Conservation (phyloP, 352 stramenopile species). For the Saprolegnia diclina region DNA sequence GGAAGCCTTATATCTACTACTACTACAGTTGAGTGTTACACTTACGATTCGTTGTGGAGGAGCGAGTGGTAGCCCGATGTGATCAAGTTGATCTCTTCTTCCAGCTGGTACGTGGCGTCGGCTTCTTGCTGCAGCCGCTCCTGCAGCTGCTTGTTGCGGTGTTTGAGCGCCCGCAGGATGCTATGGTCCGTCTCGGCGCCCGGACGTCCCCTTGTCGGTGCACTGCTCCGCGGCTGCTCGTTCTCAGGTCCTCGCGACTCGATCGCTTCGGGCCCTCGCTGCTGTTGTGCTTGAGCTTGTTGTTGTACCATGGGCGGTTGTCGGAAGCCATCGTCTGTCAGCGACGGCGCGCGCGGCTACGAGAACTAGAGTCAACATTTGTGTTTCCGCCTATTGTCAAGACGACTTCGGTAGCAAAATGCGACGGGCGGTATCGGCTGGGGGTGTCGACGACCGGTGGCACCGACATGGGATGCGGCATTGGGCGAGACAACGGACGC, state of each 20-base stretch:
- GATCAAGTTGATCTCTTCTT: constrained; percentile 67
- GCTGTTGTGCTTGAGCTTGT: background rate
- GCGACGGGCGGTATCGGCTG: no score
- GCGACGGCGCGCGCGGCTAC: no score
- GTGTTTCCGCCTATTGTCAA: no score
- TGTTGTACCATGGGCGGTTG: no score
- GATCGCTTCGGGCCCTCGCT: constrained; percentile 27
- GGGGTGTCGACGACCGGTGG: no score
- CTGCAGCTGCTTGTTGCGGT: constrained; percentile 68
- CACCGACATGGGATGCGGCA: no score
- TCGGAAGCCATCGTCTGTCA: no score
- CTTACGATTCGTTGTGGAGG: constrained; percentile 13
- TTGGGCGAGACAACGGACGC: no score
- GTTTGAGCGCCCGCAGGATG: constrained; percentile 64
- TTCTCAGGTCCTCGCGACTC: background rate
- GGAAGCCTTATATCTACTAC: background rate
- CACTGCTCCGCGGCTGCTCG: background rate
- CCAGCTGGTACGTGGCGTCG: constrained; percentile 56
- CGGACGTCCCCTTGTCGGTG: background rate
- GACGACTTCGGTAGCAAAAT: no score
- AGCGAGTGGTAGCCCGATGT: constrained; percentile 31
- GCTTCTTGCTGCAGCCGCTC: constrained; percentile 68
- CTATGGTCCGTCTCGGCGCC: constrained; percentile 49
- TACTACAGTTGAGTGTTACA: background rate
- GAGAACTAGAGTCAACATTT: no score